Evolutionary conservation across 371 early-diverging fungal genomes (phyloP).

Genomic region (Blastocladiella emersonii): DNA sequence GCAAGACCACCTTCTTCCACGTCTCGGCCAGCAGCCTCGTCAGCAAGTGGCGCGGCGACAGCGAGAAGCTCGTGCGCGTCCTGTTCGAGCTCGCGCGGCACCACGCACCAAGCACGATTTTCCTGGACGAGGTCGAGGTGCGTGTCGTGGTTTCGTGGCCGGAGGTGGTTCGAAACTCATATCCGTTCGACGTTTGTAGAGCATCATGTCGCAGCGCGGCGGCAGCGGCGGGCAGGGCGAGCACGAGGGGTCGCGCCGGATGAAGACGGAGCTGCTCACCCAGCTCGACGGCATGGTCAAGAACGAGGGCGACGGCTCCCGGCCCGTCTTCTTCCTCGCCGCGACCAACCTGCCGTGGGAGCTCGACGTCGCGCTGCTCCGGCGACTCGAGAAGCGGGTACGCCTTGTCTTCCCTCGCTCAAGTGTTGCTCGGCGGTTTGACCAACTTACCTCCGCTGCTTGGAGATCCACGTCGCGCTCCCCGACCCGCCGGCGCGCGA

Average conservation of each 20-base stretch:
- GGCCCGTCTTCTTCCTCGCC: conserved; percentile 34
- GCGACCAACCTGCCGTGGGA: conserved; percentile 44
- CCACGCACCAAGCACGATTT: conserved; percentile 36
- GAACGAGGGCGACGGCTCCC: neutral
- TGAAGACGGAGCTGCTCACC: conserved; percentile 41
- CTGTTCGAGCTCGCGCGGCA: conserved; percentile 36
- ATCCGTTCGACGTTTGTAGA: conserved; percentile 7
- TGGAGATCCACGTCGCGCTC: conserved; percentile 26
- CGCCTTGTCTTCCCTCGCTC: neutral
- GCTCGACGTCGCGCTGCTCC: conserved; percentile 33
- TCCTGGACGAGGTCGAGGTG: conserved; percentile 34
- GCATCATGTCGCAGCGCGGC: conserved; percentile 24
- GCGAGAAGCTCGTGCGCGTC: conserved; percentile 35
- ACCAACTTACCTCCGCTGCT: neutral
- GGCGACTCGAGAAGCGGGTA: conserved; percentile 35
- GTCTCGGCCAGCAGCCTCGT: conserved; percentile 45
- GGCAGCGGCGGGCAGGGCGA: conserved; percentile 20
- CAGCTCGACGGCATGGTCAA: conserved; percentile 16
- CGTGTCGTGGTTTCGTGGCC: neutral
- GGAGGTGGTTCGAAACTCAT: neutral
- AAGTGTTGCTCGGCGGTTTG: neutral
- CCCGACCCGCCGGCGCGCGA: conserved; percentile 21
- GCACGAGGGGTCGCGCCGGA: conserved; percentile 36
- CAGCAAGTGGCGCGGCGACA: conserved; percentile 53
- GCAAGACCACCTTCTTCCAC: conserved; percentile 53